Conservation (phyloP, 257 asterid species). For the Nicotiana knightiana region DNA sequence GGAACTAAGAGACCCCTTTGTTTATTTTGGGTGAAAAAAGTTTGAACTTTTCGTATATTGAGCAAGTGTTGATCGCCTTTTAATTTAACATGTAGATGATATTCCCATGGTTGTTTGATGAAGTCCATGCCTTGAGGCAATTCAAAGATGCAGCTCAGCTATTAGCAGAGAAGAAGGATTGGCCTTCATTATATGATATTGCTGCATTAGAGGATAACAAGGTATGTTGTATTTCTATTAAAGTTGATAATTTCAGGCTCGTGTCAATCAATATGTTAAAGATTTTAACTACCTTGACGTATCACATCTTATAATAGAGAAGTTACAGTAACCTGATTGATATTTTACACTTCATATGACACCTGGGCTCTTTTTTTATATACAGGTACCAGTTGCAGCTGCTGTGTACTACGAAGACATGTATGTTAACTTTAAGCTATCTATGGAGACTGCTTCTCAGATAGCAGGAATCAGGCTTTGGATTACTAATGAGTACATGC, state of each 20-base stretch:
- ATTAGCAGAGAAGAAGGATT: conserved; percentile 76
- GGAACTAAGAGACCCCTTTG: neutral
- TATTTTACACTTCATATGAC: neutral
- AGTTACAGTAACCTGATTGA: neutral
- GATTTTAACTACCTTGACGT: neutral
- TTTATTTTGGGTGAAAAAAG: neutral
- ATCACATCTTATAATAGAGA: neutral
- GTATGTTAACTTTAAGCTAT: conserved; percentile 85
- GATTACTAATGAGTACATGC: conserved; percentile 95
- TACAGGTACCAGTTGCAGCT: conserved; percentile 91
- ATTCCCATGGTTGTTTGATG: conserved; percentile 95
- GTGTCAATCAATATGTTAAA: neutral
- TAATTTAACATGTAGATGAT: conserved; percentile 53
- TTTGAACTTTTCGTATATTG: neutral
- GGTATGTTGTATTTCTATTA: conserved; percentile 30
- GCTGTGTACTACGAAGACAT: conserved; percentile 89
- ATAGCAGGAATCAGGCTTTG: conserved; percentile 75
- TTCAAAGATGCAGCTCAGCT: conserved; percentile 69
- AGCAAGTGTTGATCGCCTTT: neutral
- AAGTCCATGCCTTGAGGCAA: conserved; percentile 72
- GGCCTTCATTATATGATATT: conserved; percentile 81
- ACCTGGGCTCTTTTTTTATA: neutral
- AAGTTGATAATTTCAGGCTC: neutral
- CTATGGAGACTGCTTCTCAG: conserved; percentile 69
- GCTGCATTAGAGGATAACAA: conserved; percentile 52